Evolutionary conservation across 495 filamentous ascomycete genomes (phyloP).

Genomic region (Podospora pseudopauciseta): DNA sequence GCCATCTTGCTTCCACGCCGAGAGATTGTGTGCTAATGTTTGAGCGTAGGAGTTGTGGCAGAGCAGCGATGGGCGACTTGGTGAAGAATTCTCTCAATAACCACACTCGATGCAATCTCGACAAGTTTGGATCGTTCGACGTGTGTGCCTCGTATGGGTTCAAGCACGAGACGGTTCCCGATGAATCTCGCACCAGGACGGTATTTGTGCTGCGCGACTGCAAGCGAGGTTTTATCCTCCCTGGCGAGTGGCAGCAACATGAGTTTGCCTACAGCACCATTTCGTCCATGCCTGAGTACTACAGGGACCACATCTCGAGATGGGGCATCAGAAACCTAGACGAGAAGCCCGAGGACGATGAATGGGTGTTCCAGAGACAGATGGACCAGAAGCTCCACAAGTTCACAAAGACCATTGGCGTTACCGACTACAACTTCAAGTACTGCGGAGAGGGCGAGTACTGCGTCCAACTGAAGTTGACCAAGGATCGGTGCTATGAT

Average conservation of each 20-base stretch:
- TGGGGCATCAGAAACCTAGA: background rate
- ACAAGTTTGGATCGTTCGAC: background rate
- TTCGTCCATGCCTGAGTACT: background rate
- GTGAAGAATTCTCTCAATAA: background rate
- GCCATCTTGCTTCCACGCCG: background rate
- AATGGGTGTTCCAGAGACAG: background rate
- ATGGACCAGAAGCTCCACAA: background rate
- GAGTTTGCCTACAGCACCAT: background rate
- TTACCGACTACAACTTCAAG: background rate
- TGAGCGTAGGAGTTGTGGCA: background rate
- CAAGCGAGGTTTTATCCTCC: background rate
- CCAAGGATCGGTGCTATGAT: background rate
- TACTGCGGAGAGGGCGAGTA: background rate
- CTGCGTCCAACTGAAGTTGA: background rate
- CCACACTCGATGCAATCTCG: background rate
- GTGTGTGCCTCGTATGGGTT: background rate
- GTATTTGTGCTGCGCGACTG: slow-evolving; percentile 3
- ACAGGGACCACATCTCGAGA: background rate
- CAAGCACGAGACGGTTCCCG: background rate
- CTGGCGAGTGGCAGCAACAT: background rate
- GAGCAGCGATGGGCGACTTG: background rate
- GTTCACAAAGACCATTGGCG: background rate
- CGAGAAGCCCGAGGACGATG: background rate
- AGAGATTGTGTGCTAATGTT: background rate
- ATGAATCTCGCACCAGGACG: background rate